Evolutionary conservation across 2,329 filamentous ascomycete genomes (phyloP), one percentile per base, ranked within the genome.

Genomic region (Exophiala viscosa): DNA sequence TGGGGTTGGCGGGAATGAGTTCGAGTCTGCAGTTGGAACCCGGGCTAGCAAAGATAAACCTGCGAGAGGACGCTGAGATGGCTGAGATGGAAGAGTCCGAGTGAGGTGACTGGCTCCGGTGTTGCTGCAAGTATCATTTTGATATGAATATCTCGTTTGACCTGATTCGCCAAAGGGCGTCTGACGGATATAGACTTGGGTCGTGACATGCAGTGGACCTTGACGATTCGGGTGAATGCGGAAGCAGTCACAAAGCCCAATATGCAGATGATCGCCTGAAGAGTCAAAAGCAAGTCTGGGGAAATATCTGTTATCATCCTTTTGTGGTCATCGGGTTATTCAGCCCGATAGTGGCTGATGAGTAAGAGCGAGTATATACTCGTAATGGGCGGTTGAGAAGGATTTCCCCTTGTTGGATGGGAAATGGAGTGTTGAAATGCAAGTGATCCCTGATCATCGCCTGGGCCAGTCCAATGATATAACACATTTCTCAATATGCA

Each of bases 1-100:
- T 55, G 33, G 50, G 54, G 28, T 39, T 35, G n/a, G 51, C 54
- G 48, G 60, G 59, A 14, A 57, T 61, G 55, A 50, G 55, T 23
- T 54, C 48, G 6, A 63, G 59, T 52, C 44, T 57, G 18, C 55
- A 61, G 11, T 40, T 63, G 23, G 60, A 63, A 44, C 55, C 58
- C 7, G 60, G 55, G 14, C 38, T 63, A 50, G 58, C 59, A 28
- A 63, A 60, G 55, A 52, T 62, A 15, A 58, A 44, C 42, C 48
- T 58, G 17, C 56, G 46, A 41, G 58, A 61, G 31, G 57, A 61
- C 13, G 45, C 34, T 32, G 54, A 60, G 45, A 44, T 58, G 48
- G 54, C 54, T 17, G 41, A 54, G 53, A 52, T 51, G 33, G 60
- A 62, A 36, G 32, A 45, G 13, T 55, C 57, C 13, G 57, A 53